These are phyloP conservation scores for Spatholobus suberectus DNA, from an alignment of 306 rosid genomes.

Conservation along the genomic window DNA sequence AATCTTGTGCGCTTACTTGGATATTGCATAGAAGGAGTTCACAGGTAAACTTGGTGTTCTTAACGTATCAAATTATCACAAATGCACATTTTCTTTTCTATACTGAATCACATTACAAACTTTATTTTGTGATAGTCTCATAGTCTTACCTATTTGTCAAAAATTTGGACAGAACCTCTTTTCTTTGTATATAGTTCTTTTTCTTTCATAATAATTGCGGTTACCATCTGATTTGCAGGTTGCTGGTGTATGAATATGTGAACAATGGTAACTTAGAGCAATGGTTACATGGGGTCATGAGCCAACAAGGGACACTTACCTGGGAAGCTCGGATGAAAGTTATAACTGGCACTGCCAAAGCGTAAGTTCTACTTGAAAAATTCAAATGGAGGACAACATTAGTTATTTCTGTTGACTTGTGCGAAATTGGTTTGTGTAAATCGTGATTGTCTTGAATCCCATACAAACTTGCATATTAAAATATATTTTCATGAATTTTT, in stretches of 20 bases:
- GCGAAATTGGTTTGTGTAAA: background rate
- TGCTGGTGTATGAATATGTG: conserved; percentile 95
- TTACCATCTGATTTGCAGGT: conserved; percentile 55
- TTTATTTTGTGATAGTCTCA: background rate
- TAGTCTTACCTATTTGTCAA: background rate
- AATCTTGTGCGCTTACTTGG: conserved; percentile 95
- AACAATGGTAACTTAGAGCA: conserved; percentile 96
- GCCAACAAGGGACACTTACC: conserved; percentile 73
- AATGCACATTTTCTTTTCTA: background rate
- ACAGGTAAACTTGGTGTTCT: conserved; percentile 62
- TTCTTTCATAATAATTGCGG: background rate
- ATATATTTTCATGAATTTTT: background rate
- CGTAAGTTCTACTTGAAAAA: conserved; percentile 66
- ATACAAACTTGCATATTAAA: background rate
- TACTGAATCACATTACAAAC: background rate
- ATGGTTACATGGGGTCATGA: conserved; percentile 92
- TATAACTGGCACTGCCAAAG: conserved; percentile 91
- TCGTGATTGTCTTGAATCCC: conserved; percentile 2
- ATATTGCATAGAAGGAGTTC: conserved; percentile 94
- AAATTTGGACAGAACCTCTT: background rate
- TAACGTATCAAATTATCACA: background rate
- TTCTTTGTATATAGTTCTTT: background rate
- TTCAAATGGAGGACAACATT: background rate
- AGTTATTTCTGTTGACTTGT: background rate
- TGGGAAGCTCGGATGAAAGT: conserved; percentile 98